Conservation (phyloP, 225 moss, liverwort and hornwort species). For the Antitrichia curtipendula region DNA sequence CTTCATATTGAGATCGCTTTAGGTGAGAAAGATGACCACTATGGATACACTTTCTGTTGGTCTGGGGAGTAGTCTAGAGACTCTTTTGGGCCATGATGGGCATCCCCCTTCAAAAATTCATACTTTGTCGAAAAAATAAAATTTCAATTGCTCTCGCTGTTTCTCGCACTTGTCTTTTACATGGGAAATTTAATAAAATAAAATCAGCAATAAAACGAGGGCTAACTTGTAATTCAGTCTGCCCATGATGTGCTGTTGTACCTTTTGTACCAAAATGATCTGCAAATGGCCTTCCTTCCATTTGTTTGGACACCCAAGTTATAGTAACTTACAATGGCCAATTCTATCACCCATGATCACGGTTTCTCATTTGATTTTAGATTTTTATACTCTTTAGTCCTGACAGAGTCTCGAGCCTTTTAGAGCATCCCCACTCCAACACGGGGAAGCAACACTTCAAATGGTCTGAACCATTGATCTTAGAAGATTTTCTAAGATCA, state of each 20-base stretch:
- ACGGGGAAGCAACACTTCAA: too few species aligned
- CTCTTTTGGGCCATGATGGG: not conserved
- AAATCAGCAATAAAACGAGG: too few species aligned
- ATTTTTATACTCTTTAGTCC: too few species aligned
- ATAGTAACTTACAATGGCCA: not conserved
- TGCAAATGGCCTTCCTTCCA: not conserved
- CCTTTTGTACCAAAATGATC: not conserved
- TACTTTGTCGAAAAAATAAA: rapidly evolving
- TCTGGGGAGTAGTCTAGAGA: not conserved
- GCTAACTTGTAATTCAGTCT: not conserved
- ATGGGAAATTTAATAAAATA: not conserved
- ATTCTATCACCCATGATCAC: not conserved
- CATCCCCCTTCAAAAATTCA: not conserved
- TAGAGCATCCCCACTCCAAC: too few species aligned
- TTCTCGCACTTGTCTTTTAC: not conserved
- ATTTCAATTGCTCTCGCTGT: rapidly evolving
- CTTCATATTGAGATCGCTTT: not conserved
- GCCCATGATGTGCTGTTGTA: not conserved
- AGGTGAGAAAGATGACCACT: not conserved
- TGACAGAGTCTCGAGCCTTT: not conserved
- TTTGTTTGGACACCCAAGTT: not conserved
- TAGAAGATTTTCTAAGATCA: too few species aligned
- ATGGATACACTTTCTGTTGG: not conserved
- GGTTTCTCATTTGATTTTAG: not conserved
- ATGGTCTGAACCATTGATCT: too few species aligned